Base-by-base conservation (phyloP, 2,329 filamentous ascomycete species). In the Ascochyta pisi region DNA sequence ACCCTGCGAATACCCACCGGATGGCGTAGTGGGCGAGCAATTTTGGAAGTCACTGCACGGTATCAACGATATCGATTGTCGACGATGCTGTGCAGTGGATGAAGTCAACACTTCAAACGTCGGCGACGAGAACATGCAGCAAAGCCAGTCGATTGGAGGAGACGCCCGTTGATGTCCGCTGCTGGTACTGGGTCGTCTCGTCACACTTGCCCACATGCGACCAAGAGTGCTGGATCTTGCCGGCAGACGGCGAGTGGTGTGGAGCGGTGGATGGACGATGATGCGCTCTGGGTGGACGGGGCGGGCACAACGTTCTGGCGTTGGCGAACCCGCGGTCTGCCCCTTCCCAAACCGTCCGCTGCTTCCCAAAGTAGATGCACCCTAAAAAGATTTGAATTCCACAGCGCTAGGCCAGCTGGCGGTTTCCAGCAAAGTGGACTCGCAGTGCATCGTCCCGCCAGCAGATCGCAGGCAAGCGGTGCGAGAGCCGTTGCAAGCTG, bases 301-400 rank as follows among this genome's bases (percentile, higher is more conserved):
- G 37, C 46, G 54, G 52, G 44, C 60, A 41, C 57, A 54, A 62
- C 57, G 54, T 55, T 54, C 54, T 60, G 53, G 53, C 47, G 47
- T 46, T 51, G 52, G 50, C 52, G 48, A 54, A 40, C 27, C 48
- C 48, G 45, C 50, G 42, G 43, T 40, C 33, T 37, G 40, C 40
- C 45, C 45, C 49, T 57, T 67, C 65, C 65, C 55, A 66, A 68
- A 65, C 39, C 50, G 60, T 62, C 54, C 24, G 34, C 26, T 44
- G 42, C 50, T 45, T 44, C 57, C 63, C 57, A 57, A 57, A 60
- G 19, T 27, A 57, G 57, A 42, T 35, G 52, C 53, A 31, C 33
- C 29, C 29, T 51, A 45, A 54, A 56, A 50, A 42, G 50, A 68
- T 68, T 68, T 61, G 57, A 65, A 64, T 64, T 66, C 46, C 46